Evolutionary conservation across 305 asterid genomes (phyloP), one percentile per base, ranked within the genome.

Genomic region (Fraxinus angustifolia): DNA sequence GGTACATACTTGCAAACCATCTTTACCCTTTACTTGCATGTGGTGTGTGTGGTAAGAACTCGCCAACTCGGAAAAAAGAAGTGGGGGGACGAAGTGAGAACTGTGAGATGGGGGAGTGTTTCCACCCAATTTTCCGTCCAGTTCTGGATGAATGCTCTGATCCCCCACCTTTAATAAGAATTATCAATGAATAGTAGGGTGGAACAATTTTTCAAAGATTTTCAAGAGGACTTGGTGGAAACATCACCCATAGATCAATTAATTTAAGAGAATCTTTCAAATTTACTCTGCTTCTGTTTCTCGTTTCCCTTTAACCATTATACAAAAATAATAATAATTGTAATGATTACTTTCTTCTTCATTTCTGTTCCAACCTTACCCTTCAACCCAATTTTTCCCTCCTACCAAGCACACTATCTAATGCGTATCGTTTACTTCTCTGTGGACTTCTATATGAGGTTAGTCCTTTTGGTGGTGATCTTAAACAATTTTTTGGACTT

Each of bases 1-100:
- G 99, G 99, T 96, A 80, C 78, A 40, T 53, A 40, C 26, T 84
- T 50, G 16, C 26, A 19, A 48, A 6, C 67, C n/a, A 53, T 26
- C 11, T 19, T 60, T 17, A 1, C 5, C 30, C 77, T 16, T 83
- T 50, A 34, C 68, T 28, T 16, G 26, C 26, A 36, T 58, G 34
- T 26, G 19, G 19, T 48, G 58, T 4, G 58, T 48, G 1, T 48
- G 58, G 58, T 48, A 48, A 14, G 58, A 48, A 48, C 58, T 28
- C 30, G 30, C 30, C 30, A 28, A 28, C 30, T 48, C 5, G 58
- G 58, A 0, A 48, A 14, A 45, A 45, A 45, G 56, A 45, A 12
- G 56, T 45, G 56, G n/a, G 53, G n/a, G 1, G 53, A 45, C 6
- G 3, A 40, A 42, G 53, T 42, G 53, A 28, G 30, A 28, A 28